These are phyloP conservation scores for maize (Zea mays) DNA, from an alignment of 176 grass and related monocot genomes.

Conservation along the genomic window DNA sequence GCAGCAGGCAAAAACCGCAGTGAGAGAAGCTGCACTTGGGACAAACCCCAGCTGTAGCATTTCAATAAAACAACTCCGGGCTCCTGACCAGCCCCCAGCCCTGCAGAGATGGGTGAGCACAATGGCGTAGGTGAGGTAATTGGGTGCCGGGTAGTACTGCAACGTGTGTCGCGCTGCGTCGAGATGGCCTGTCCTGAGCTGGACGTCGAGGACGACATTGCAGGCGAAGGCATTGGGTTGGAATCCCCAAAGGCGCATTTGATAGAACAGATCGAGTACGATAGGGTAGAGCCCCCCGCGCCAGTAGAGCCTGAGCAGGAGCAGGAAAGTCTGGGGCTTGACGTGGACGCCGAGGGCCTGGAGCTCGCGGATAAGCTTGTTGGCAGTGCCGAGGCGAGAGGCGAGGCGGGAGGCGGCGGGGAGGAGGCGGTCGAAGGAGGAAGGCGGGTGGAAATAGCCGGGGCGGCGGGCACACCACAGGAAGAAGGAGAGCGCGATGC, in stretches of 20 bases:
- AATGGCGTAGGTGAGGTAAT: slow-evolving; percentile 81
- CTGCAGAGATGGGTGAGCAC: slow-evolving; percentile 65
- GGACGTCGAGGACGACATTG: slow-evolving; percentile 75
- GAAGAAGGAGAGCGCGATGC: slow-evolving; percentile 69
- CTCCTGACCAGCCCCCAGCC: slow-evolving; percentile 49
- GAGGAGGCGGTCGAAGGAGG: slow-evolving; percentile 66
- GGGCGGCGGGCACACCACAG: slow-evolving; percentile 78
- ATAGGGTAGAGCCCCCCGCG: slow-evolving; percentile 56
- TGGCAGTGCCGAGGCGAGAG: slow-evolving; percentile 48
- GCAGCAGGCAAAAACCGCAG: slow-evolving; percentile 60
- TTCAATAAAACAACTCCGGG: slow-evolving; percentile 38
- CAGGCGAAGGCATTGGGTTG: slow-evolving; percentile 64
- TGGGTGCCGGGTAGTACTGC: slow-evolving; percentile 43
- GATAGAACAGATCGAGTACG: slow-evolving; percentile 68
- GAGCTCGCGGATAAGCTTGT: slow-evolving; percentile 54
- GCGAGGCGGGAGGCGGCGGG: slow-evolving; percentile 65
- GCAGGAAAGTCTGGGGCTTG: slow-evolving; percentile 70
- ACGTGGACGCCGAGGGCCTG: slow-evolving; percentile 53
- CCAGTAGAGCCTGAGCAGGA: slow-evolving; percentile 79
- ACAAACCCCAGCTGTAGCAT: slow-evolving; percentile 64
- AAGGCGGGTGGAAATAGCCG: slow-evolving; percentile 68
- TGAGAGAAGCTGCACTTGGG: slow-evolving; percentile 44
- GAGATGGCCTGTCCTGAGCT: slow-evolving; percentile 53
- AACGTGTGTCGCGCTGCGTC: slow-evolving; percentile 41
- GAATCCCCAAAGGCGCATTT: slow-evolving; percentile 68